A percentile compares a stretch with the other conserved stretches of the same genome.
phyloP scores from a whole-genome alignment of 768 basidiomycete species.

The Suillus luteus region DNA sequence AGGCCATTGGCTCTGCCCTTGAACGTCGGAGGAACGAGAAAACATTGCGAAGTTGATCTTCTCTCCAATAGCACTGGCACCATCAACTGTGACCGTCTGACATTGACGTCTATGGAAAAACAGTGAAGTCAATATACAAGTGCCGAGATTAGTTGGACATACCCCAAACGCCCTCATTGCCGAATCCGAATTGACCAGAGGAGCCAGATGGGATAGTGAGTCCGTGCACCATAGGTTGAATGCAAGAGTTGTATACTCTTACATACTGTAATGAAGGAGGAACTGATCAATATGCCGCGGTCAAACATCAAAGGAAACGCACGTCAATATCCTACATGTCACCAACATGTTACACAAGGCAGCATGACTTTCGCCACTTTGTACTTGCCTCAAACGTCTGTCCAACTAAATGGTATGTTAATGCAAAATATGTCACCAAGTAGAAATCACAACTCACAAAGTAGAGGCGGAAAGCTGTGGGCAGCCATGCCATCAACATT shows the following conservation, averaged over 20 bases:
- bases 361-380: background rate
- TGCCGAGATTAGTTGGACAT: constrained; percentile 14
- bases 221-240: too few species aligned
- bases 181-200: constrained; percentile 50
- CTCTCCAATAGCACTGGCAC: constrained; percentile 39
- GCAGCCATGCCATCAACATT: constrained; percentile 47
- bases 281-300: background rate
- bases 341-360: background rate
- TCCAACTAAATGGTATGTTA: constrained; percentile 39
- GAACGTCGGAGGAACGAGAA: constrained; percentile 68
- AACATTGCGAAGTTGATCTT: constrained; percentile 61
- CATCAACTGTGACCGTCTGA: constrained; percentile 55
- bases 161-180: constrained; percentile 62
- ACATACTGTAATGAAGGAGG: constrained; percentile 35
- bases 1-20: constrained; percentile 57
- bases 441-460: constrained; percentile 43
- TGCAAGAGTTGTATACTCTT: constrained; percentile 49
- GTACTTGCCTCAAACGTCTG: constrained; percentile 59
- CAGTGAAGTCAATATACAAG: constrained; percentile 14
- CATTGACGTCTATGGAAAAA: constrained; percentile 50
- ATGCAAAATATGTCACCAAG: background rate
- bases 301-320: constrained; percentile 26
- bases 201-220: constrained; percentile 44
- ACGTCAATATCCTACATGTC: constrained; percentile 59
- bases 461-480: constrained; percentile 51